These are phyloP conservation scores for Apostasia ramifera DNA, from an alignment of 106 monocot genomes.

Conservation along the genomic window DNA sequence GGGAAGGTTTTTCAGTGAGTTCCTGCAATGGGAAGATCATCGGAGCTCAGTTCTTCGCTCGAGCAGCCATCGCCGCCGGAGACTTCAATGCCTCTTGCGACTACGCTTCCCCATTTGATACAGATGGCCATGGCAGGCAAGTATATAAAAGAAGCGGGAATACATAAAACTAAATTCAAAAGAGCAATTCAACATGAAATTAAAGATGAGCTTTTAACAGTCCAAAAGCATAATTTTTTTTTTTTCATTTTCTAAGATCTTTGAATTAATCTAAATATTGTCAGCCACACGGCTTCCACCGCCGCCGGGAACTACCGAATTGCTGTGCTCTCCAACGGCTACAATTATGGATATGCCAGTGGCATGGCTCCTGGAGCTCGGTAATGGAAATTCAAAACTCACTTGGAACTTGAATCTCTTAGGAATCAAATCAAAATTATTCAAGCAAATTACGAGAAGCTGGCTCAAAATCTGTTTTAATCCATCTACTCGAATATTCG, in stretches of 20 bases:
- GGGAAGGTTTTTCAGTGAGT: conserved; percentile 36
- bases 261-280: background rate
- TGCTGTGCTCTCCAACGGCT: conserved; percentile 28
- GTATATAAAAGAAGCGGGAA: background rate
- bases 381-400: conserved; percentile 12
- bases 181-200: too few species aligned
- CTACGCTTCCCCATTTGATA: conserved; percentile 70
- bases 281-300: conserved; percentile 57
- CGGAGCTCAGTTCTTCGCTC: conserved; percentile 54
- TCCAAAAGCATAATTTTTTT: background rate
- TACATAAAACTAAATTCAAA: background rate
- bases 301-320: conserved; percentile 55
- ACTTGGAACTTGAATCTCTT: background rate
- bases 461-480: background rate
- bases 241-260: too few species aligned
- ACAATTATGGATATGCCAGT: conserved; percentile 60
- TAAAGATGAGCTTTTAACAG: background rate
- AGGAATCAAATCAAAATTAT: background rate
- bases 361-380: conserved; percentile 66
- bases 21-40: conserved; percentile 78
- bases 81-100: conserved; percentile 52
- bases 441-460: background rate
- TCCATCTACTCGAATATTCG: too few species aligned
- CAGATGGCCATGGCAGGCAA: conserved; percentile 83
- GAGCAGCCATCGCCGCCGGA: conserved; percentile 46